Conservation (phyloP, 345 rosid genomes). For the Aethionema arabicum region DNA sequence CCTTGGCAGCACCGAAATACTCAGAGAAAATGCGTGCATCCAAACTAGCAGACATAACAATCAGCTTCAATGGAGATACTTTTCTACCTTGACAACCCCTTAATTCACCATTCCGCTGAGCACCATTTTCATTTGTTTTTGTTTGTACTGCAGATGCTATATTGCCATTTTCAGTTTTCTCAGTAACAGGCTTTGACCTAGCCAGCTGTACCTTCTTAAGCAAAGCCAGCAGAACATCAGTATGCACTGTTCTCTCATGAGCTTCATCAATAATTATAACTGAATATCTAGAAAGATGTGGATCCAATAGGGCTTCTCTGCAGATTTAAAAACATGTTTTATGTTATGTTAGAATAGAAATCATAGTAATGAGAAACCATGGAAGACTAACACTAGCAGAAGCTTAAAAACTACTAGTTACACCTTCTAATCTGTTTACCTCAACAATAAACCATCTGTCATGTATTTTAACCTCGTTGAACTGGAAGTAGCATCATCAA, state of each 20-base stretch:
- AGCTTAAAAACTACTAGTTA: background rate
- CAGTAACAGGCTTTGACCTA: slow-evolving; percentile 47
- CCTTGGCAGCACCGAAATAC: slow-evolving; percentile 83
- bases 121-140: slow-evolving; percentile 37
- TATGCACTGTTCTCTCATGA: slow-evolving; percentile 92
- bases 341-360: slow-evolving; percentile 14
- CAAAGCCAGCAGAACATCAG: slow-evolving; percentile 86
- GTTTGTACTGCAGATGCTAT: slow-evolving; percentile 35
- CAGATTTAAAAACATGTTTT: slow-evolving; percentile 11
- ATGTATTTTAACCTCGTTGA: slow-evolving; percentile 80
- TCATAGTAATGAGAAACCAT: background rate
- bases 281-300: slow-evolving; percentile 74
- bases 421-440: slow-evolving; percentile 42
- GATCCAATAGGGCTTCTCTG: slow-evolving; percentile 92
- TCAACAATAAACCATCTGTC: slow-evolving; percentile 85
- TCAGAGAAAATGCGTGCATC: slow-evolving; percentile 83
- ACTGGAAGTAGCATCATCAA: slow-evolving; percentile 69
- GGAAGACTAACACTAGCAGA: no score
- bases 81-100: slow-evolving; percentile 52
- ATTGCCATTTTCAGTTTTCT: slow-evolving; percentile 28
- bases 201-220: slow-evolving; percentile 68
- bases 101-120: slow-evolving; percentile 32
- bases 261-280: slow-evolving; percentile 91
- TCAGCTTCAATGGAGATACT: slow-evolving; percentile 65
- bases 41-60: slow-evolving; percentile 98